Base-by-base conservation (phyloP, 1,139 yeast species). In the Yamadazyma triangularis region DNA sequence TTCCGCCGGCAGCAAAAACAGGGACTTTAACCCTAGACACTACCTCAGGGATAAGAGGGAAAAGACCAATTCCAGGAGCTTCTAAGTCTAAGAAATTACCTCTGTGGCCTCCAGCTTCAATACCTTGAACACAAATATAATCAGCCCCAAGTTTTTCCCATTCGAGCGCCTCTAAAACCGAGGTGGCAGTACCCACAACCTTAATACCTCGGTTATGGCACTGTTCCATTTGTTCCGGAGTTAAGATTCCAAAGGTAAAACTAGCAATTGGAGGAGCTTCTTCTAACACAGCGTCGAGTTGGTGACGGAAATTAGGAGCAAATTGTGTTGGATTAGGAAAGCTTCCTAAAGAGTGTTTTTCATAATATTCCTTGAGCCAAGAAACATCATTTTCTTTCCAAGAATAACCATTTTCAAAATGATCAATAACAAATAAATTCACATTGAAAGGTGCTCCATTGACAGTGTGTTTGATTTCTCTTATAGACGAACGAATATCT, bases 41-140 rank as follows among this genome's bases (percentile, higher is more conserved):
- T 2, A 42, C 27, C 6, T 32, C 32, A 13, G 41, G 45, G 11
- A 41, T 44, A 8, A 58, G 38, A 1, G 32, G 29, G 9, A 18
- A 7, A 28, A 47, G 42, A 2, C 61, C 56, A 19, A 56, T 48
- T 25, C 56, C 65, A 39, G 69, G 76, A 2, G 41, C 28, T 6
- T 32, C 32, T 12, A 42, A 45, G 11, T 42, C 45, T 7, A 57
- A 38, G 35, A 63, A 71, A 39, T 60, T 63, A 2, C 78, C 79
- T 23, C 78, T 47, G 42, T 73, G 78, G 0, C 78, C 78, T 25
- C 78, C 78, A 3, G 78, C 78, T 44, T 71, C 77, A 45, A 57
- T 63, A 0, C 78, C 77, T 47, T 73, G 79, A 22, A 63, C 50
- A 3, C 68, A 50, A 4, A 71, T 48, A 3, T 72, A 77, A 41